A percentile compares a stretch with the other conserved stretches of the same genome.
These are phyloP conservation scores for Pilatotrama ljubarskyi DNA, from an alignment of 768 basidiomycete genomes.

Conservation along the genomic window DNA sequence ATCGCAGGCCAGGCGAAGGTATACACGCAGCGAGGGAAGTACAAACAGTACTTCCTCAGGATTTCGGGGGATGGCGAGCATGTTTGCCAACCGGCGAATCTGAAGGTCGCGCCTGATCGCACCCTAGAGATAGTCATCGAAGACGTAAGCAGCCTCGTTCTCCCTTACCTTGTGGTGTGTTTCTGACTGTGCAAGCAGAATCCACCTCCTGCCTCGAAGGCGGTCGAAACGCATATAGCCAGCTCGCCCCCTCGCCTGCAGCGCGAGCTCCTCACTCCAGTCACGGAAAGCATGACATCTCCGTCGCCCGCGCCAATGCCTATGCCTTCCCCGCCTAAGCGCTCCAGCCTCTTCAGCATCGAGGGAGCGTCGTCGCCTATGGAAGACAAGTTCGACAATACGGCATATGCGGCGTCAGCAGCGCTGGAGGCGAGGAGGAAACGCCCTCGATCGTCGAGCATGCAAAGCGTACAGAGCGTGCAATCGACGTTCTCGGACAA, in stretches of 20 bases:
- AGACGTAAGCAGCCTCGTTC: slow-evolving; percentile 41
- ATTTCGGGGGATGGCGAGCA: slow-evolving; percentile 55
- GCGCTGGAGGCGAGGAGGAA: background rate
- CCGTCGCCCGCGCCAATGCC: slow-evolving; percentile 14
- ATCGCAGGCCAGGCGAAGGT: slow-evolving; percentile 60
- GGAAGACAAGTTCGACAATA: slow-evolving; percentile 6
- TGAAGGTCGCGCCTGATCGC: slow-evolving; percentile 52
- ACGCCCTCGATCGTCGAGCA: slow-evolving; percentile 13
- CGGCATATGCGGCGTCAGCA: background rate
- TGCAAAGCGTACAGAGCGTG: slow-evolving; percentile 11
- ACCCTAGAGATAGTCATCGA: slow-evolving; percentile 63
- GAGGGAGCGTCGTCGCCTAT: background rate
- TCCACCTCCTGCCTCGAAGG: background rate
- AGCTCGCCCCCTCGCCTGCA: slow-evolving; percentile 2
- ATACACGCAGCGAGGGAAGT: slow-evolving; percentile 66
- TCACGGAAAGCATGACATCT: slow-evolving; percentile 17
- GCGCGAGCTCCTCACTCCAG: slow-evolving; percentile 18
- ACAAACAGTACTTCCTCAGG: slow-evolving; percentile 67
- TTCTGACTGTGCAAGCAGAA: background rate
- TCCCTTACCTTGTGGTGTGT: background rate
- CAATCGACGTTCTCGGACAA: background rate
- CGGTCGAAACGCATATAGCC: background rate
- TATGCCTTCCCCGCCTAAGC: slow-evolving; percentile 3
- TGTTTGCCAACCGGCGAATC: slow-evolving; percentile 54
- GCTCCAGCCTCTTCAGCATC: slow-evolving; percentile 9